Conservation (phyloP, 1,284 basidiomycete genomes). For the Rhizoctonia solani region DNA sequence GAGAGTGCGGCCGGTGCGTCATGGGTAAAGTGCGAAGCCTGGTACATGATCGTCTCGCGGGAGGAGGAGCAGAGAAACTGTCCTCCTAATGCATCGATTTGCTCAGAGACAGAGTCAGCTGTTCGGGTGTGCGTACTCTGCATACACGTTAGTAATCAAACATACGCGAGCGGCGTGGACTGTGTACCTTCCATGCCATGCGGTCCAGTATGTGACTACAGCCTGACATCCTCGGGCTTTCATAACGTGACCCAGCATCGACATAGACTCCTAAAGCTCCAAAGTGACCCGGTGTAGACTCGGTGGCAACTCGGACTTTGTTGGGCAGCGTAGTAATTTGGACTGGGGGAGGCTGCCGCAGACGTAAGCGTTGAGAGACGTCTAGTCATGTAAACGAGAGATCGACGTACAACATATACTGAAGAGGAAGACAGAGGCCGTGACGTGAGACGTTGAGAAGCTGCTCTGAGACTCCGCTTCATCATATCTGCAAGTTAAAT, state of each 20-base stretch:
- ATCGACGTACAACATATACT: conserved; percentile 21
- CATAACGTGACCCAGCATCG: conserved; percentile 93
- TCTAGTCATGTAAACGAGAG: no score
- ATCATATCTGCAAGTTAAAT: not conserved
- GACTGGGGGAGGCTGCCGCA: conserved; percentile 24
- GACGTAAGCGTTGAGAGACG: not conserved
- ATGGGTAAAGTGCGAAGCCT: conserved; percentile 91
- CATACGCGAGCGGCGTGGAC: not conserved
- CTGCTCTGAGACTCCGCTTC: conserved; percentile 19
- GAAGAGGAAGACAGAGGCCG: conserved; percentile 1
- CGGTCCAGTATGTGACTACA: conserved; percentile 92
- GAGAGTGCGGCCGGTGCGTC: conserved; percentile 82
- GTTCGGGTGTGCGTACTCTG: conserved; percentile 54
- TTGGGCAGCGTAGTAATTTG: conserved; percentile 87
- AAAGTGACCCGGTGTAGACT: conserved; percentile 91
- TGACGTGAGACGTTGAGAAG: no score
- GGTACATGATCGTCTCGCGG: conserved; percentile 96
- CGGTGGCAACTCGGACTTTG: conserved; percentile 89
- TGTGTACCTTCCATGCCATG: conserved; percentile 91
- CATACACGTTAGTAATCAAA: conserved; percentile 12
- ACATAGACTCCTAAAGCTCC: conserved; percentile 92
- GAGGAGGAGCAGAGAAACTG: conserved; percentile 92
- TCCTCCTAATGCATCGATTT: conserved; percentile 86
- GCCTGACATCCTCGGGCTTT: conserved; percentile 75
- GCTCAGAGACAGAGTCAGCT: conserved; percentile 74